phyloP scores from a whole-genome alignment of 2,329 filamentous ascomycete species.

The Aspergillus tubingensis region DNA sequence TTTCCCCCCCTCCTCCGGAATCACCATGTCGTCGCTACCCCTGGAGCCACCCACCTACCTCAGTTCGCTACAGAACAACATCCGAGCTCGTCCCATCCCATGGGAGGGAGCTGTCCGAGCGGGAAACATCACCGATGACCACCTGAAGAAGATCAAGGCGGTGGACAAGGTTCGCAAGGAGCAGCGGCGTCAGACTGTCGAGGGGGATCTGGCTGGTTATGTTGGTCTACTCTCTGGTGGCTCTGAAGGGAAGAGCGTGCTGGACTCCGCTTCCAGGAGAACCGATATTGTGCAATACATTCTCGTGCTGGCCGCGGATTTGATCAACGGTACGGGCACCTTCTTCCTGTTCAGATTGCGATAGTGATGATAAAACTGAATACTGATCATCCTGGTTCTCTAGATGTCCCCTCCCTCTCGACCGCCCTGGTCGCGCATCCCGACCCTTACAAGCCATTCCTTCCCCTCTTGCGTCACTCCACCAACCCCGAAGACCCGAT shows the following conservation, averaged over 20 bases:
- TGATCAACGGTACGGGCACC: conserved; percentile 70
- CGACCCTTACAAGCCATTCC: conserved; percentile 73
- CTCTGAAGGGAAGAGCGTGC: conserved; percentile 67
- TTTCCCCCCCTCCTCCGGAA: conserved; percentile 10
- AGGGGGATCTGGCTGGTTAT: conserved; percentile 78
- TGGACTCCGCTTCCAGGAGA: conserved; percentile 82
- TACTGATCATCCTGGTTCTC: background rate
- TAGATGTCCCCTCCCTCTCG: conserved; percentile 78
- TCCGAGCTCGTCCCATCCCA: conserved; percentile 90
- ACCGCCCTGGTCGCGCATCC: conserved; percentile 73
- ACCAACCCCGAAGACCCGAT: conserved; percentile 82
- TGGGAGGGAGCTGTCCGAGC: conserved; percentile 96
- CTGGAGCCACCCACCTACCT: conserved; percentile 89
- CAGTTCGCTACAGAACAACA: conserved; percentile 91
- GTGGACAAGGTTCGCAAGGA: conserved; percentile 96
- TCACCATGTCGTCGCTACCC: conserved; percentile 64
- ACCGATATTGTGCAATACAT: conserved; percentile 94
- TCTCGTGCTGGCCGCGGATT: conserved; percentile 81
- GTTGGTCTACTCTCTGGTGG: conserved; percentile 75
- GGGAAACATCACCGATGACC: conserved; percentile 88
- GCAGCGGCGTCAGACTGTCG: conserved; percentile 78
- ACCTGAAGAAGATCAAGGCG: conserved; percentile 92
- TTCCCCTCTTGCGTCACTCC: conserved; percentile 80
- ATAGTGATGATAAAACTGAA: background rate
- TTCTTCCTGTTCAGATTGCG: background rate